Percentiles rank a stretch among this genome's conserved stretches.
These are phyloP conservation scores for Immersiella caudata DNA, from an alignment of 495 filamentous ascomycete species.

Conservation along the genomic window DNA sequence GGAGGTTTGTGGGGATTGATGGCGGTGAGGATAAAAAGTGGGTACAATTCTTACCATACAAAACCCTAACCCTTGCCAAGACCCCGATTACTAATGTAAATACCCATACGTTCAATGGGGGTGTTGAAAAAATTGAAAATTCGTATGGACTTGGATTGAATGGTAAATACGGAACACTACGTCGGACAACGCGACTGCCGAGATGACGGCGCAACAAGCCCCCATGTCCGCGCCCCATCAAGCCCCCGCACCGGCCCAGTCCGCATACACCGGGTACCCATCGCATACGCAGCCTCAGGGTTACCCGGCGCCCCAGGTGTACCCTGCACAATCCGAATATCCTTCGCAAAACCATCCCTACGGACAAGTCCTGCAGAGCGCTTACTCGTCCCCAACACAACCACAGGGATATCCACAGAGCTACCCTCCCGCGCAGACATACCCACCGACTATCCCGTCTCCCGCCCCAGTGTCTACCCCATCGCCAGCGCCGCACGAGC, in stretches of 20 bases:
- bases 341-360: conserved; percentile 22
- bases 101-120: no score
- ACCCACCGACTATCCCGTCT: conserved; percentile 18
- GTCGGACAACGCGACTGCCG: conserved; percentile 35
- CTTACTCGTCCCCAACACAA: not conserved
- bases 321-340: conserved; percentile 1
- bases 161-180: no score
- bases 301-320: conserved; percentile 11
- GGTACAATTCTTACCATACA: no score
- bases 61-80: no score
- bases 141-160: no score
- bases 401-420: conserved; percentile 12
- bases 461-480: conserved; percentile 16
- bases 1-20: no score
- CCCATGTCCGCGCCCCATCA: conserved; percentile 36
- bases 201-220: conserved; percentile 40
- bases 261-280: conserved; percentile 31
- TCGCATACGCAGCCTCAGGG: conserved; percentile 22
- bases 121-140: no score
- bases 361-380: conserved; percentile 2
- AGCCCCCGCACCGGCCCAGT: conserved; percentile 26
- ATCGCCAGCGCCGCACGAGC: conserved; percentile 13
- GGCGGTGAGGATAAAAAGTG: no score
- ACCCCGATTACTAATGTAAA: no score
- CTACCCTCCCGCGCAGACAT: not conserved